Evolutionary conservation across 345 rosid genomes (phyloP).

Genomic region (Mangifera indica): DNA sequence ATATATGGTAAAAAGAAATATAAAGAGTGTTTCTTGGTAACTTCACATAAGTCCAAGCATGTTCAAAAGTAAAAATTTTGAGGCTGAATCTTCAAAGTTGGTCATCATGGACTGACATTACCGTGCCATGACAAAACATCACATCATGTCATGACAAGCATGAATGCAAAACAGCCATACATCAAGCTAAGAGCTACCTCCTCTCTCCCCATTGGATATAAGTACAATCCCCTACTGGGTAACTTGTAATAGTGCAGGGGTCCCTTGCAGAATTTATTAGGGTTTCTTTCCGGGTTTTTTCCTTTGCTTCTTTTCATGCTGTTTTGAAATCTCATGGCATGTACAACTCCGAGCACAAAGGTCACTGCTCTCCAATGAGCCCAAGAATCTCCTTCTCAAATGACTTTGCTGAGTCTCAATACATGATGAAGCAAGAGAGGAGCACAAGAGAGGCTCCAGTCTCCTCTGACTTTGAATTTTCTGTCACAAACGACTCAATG

Average conservation of each 20-base stretch:
- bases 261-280: constrained; percentile 37
- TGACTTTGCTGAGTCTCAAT: constrained; percentile 69
- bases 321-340: constrained; percentile 62
- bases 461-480: constrained; percentile 86
- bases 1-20: neutral
- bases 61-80: constrained; percentile 14
- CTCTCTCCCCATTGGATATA: constrained; percentile 39
- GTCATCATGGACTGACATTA: constrained; percentile 38
- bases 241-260: constrained; percentile 44
- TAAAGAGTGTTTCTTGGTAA: constrained; percentile 29
- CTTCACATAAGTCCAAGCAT: constrained; percentile 22
- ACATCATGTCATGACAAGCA: constrained; percentile 48
- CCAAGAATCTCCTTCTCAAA: constrained; percentile 93
- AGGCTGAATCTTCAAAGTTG: constrained; percentile 22
- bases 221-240: constrained; percentile 46
- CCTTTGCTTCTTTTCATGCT: constrained; percentile 22
- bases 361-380: constrained; percentile 53
- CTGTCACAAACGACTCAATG: constrained; percentile 73
- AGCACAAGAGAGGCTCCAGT: constrained; percentile 39
- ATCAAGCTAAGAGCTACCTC: neutral
- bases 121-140: constrained; percentile 54
- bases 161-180: constrained; percentile 28
- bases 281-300: constrained; percentile 26
- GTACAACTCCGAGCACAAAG: constrained; percentile 66
- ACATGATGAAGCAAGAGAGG: constrained; percentile 45